Evolutionary conservation across 1,284 basidiomycete genomes (phyloP), one percentile per base, ranked within the genome.

Genomic region (Fomitopsis betulina): DNA sequence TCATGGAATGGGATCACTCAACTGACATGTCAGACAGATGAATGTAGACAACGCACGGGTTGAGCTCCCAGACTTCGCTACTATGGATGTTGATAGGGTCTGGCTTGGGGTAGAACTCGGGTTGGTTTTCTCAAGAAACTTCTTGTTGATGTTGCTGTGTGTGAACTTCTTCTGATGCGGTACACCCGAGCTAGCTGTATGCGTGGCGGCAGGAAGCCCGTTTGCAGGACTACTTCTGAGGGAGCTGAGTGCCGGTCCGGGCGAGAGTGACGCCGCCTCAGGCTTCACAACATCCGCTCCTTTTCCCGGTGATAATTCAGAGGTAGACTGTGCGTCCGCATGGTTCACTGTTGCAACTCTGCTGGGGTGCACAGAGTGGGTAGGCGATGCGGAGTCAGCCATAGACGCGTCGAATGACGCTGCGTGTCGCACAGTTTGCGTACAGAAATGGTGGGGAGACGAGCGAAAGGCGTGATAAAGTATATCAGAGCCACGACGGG

Each of bases 141-240:
- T 93, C 82, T 94, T 95, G 78, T 91, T 96, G 74, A 96, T 92
- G 70, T 93, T 93, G 64, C 92, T 83, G 32, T 92, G 83, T 67
- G 79, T 91, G 73, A 95, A 96, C 68, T 90, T 87, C 80, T 94
- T 95, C 51, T 87, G 85, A 58, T 88, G 87, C 0, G 84, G 79
- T 55, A 69, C 62, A 62, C 67, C 70, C 50, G 67, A 61, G 30
- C 67, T 67, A 7, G 72, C 61, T 5, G 65, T 58, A 72, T 58
- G 55, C 27, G 58, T 40, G 15, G 58, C 61, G 40, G 62, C 51
- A 21, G 61, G 58, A 39, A 62, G 50, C 27, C 65, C 65, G 47
- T 66, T 62, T 27, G 63, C 58, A 32, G 64, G 56, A 52, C 60
- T 62, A 40, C 62, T 60, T 52, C 67, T 68, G 54, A 62, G 57